Evolutionary conservation across 495 filamentous ascomycete species (phyloP).

Genomic region (Podospora didyma): DNA sequence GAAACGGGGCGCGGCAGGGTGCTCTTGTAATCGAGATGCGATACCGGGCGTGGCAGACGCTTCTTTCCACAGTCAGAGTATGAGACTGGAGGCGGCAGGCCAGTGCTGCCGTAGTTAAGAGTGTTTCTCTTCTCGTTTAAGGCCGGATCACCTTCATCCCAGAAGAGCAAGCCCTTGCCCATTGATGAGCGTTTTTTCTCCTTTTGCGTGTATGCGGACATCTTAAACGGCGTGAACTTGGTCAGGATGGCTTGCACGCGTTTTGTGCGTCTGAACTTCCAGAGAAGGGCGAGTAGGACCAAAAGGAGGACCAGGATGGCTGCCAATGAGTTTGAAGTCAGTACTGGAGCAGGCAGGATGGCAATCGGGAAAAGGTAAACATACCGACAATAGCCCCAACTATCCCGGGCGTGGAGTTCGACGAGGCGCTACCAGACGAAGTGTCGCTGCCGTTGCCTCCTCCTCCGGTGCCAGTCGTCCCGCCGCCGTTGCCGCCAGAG

Average conservation of each 20-base stretch:
- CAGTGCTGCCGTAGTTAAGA: conserved; percentile 15
- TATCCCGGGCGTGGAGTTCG: conserved; percentile 18
- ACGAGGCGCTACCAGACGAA: not conserved
- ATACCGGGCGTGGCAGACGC: too few relatives aligned
- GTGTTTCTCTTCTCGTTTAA: conserved; percentile 13
- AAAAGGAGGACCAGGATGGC: conserved; percentile 23
- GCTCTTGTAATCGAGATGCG: too few relatives aligned
- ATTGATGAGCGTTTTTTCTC: conserved; percentile 27
- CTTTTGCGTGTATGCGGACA: conserved; percentile 16
- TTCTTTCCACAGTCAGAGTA: too few relatives aligned
- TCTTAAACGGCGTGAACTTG: conserved; percentile 24
- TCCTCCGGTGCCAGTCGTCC: not conserved
- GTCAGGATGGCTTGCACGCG: conserved; percentile 21
- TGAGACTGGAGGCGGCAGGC: too few relatives aligned
- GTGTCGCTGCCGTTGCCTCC: not conserved
- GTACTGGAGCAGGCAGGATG: not conserved
- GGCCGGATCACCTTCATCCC: conserved; percentile 6
- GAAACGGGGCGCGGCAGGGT: too few relatives aligned
- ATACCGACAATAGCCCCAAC: conserved; percentile 21
- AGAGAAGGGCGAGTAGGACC: conserved; percentile 22
- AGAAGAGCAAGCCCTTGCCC: conserved; percentile 23
- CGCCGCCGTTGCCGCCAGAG: not conserved
- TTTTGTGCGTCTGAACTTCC: conserved; percentile 21
- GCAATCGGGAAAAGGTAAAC: not conserved
- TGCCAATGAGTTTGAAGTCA: too few relatives aligned